These are phyloP conservation scores for Corchorus olitorius DNA, from an alignment of 345 rosid species.

Conservation along the genomic window DNA sequence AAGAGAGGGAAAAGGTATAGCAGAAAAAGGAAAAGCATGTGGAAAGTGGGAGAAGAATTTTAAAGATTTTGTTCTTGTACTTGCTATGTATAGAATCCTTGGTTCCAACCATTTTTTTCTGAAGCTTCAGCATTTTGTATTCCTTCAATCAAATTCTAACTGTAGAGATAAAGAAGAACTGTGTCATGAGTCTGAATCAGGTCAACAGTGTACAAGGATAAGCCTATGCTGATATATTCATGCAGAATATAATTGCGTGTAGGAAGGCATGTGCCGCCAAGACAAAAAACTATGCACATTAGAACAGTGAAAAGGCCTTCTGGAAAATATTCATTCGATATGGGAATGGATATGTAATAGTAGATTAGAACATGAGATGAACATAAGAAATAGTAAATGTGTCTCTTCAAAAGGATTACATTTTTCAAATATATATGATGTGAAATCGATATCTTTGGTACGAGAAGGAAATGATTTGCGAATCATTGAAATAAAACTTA, in stretches of 20 bases:
- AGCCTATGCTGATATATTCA: neutral
- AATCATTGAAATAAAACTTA: neutral
- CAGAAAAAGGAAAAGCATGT: neutral
- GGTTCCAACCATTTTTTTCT: neutral
- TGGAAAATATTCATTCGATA: neutral
- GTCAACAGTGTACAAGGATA: neutral
- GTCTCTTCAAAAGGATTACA: neutral
- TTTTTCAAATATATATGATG: neutral
- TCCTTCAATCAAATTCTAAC: neutral
- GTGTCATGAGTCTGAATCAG: neutral
- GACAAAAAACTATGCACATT: neutral
- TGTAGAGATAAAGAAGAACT: neutral
- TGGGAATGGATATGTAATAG: neutral
- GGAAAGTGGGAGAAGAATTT: conserved; percentile 2
- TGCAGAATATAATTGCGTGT: neutral
- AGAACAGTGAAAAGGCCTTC: neutral
- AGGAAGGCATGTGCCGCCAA: neutral
- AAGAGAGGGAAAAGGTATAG: neutral
- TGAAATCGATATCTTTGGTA: neutral
- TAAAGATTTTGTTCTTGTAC: conserved; percentile 12
- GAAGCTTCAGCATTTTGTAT: neutral
- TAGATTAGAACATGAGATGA: neutral
- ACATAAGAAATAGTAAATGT: neutral
- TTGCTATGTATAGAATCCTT: neutral
- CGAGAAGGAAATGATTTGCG: too few species aligned